Evolutionary conservation across 75 land plant genomes (phyloP), one percentile per base, ranked within the genome.

Genomic region (Cunninghamia lanceolata): DNA sequence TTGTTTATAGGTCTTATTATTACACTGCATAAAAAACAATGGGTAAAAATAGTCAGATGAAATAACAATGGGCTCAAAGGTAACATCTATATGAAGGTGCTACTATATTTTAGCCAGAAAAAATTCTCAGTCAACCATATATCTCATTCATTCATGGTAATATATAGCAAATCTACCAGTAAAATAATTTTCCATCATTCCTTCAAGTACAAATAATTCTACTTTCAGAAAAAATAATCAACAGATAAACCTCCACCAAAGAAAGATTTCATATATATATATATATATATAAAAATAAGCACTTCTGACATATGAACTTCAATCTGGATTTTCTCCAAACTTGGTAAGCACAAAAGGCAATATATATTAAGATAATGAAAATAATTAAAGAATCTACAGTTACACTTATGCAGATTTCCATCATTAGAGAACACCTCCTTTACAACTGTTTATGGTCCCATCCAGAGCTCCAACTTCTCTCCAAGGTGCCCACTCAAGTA

Each of bases 381-480:
- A 83, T 54, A 83, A 54, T 52, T 83, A 83, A 83, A 83, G 84
- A 83, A 83, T 83, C 63, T 83, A 83, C 36, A 83, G 13, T 83
- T 83, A 83, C 84, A 83, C 17, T 83, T 50, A 83, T 36, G 84
- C 84, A 53, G 39, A 39, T 35, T 83, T 32, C 11, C 36, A 35
- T 16, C 84, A 83, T 14, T 35, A 83, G n/a, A 83, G 47, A 83
- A 17, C 63, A 83, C 66, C 53, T 34, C 11, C 17, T 83, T 34
- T 83, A 83, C 84, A 83, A 45, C 54, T 83, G 84, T 83, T 83
- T 83, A 30, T 83, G 84, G 28, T 42, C 84, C 84, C 38, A 82
- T 6, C 9, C 38, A 83, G 56, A 50, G 63, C 40, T 83, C 63
- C 66, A 83, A 83, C 84, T 83, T 80, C 32, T 36, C 84, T 50